A percentile compares a stretch with the other conserved stretches of the same genome.
Conservation (phyloP, 371 early-diverging fungal genomes). For the Apophysomyces trapeziformis region DNA sequence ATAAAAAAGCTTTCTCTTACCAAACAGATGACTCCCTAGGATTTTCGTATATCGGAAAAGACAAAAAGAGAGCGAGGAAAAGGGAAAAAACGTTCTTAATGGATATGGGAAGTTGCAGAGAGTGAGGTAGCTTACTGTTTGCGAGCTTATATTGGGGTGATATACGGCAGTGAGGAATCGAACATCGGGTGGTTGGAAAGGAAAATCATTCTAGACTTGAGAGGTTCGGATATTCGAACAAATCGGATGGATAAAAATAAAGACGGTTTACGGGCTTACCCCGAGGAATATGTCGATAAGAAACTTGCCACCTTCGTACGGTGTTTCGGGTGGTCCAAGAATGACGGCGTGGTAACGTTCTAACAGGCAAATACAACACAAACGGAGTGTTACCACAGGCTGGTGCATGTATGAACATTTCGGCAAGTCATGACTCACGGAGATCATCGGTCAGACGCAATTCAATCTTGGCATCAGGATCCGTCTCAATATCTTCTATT, state of each 20-base stretch:
- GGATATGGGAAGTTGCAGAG: neutral
- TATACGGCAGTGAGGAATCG: constrained; percentile 1
- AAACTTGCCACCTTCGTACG: constrained; percentile 5
- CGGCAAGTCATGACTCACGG: neutral
- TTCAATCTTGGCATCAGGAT: constrained; percentile 7
- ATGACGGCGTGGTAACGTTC: neutral
- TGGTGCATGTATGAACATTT: too few species aligned
- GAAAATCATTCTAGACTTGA: neutral
- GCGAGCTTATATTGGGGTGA: constrained; percentile 1
- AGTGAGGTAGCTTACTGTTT: neutral
- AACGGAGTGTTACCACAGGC: too few species aligned
- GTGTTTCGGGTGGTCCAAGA: neutral
- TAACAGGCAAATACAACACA: too few species aligned
- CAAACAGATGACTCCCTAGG: neutral
- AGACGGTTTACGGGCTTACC: neutral
- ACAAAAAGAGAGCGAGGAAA: neutral
- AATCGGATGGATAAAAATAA: neutral
- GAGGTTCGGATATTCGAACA: neutral
- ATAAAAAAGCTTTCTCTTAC: neutral
- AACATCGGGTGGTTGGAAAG: neutral
- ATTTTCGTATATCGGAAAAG: too few species aligned
- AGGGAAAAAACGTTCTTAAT: neutral
- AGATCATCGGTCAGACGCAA: neutral
- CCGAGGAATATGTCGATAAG: neutral
- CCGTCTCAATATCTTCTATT: neutral